Percentiles rank a stretch among this genome's conserved stretches.
Evolutionary conservation across 192 early-diverging fungal genomes (phyloP).

Genomic region (Backusella westeae): DNA sequence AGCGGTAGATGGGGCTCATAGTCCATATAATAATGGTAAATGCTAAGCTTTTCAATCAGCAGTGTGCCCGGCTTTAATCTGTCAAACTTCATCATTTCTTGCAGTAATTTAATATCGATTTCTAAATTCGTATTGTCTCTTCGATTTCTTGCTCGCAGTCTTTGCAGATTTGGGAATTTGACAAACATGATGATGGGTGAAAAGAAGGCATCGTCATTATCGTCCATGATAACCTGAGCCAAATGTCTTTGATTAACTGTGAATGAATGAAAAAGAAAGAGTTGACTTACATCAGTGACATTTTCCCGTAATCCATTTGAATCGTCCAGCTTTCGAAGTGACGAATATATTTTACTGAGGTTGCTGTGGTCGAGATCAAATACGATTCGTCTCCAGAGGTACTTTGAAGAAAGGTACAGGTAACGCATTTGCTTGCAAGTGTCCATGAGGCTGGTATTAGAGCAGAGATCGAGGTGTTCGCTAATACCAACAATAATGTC

Average conservation of each 20-base stretch:
- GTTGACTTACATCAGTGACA: slow-evolving; percentile 38
- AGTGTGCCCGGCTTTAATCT: slow-evolving; percentile 32
- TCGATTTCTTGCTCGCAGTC: slow-evolving; percentile 38
- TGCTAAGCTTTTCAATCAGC: slow-evolving; percentile 27
- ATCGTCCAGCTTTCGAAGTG: slow-evolving; percentile 45
- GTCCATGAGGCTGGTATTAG: slow-evolving; percentile 43
- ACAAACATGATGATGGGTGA: slow-evolving; percentile 51
- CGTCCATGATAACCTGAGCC: slow-evolving; percentile 47
- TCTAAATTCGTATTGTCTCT: slow-evolving; percentile 41
- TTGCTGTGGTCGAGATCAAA: slow-evolving; percentile 35
- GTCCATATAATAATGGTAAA: slow-evolving; percentile 49
- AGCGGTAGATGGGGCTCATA: slow-evolving; percentile 22
- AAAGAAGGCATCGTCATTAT: slow-evolving; percentile 41
- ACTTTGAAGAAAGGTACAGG: slow-evolving; percentile 38
- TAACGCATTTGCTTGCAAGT: slow-evolving; percentile 42
- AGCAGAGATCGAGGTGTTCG: slow-evolving; percentile 42
- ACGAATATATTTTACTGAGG: slow-evolving; percentile 42
- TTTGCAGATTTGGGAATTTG: slow-evolving; percentile 44
- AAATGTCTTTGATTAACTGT: background rate
- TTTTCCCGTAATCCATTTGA: slow-evolving; percentile 35
- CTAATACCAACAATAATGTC: slow-evolving; percentile 42
- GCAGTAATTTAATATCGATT: slow-evolving; percentile 39
- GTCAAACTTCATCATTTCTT: slow-evolving; percentile 38
- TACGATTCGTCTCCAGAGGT: slow-evolving; percentile 39
- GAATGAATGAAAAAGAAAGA: too few relatives aligned